Evolutionary conservation across 2,329 filamentous ascomycete genomes (phyloP).

Genomic region (Apiospora marii): DNA sequence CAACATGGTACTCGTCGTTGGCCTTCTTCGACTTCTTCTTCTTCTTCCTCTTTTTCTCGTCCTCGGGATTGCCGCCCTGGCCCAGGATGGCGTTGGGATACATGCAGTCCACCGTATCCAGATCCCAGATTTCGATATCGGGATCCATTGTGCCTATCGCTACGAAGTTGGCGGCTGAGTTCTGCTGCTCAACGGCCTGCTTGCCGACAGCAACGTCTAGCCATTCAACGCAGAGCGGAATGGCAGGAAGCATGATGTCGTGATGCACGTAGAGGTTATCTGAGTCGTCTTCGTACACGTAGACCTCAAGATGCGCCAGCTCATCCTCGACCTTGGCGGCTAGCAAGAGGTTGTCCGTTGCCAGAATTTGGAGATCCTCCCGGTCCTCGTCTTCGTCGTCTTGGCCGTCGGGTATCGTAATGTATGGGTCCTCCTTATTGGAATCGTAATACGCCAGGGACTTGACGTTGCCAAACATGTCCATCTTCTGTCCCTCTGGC

Average conservation of each 20-base stretch:
- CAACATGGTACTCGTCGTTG: conserved; percentile 92
- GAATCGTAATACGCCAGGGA: conserved; percentile 92
- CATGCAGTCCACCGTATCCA: conserved; percentile 96
- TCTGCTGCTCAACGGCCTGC: conserved; percentile 65
- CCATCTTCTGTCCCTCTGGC: conserved; percentile 77
- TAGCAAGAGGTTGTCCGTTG: conserved; percentile 90
- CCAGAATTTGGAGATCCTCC: conserved; percentile 91
- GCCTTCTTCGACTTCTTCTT: conserved; percentile 90
- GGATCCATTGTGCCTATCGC: conserved; percentile 97
- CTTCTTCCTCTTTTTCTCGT: conserved; percentile 78
- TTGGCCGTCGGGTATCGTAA: conserved; percentile 78
- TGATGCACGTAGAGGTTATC: conserved; percentile 99
- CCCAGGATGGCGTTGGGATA: conserved; percentile 97
- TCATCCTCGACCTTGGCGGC: conserved; percentile 97
- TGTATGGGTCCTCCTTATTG: conserved; percentile 95
- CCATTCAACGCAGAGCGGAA: conserved; percentile 96
- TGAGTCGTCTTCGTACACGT: conserved; percentile 93
- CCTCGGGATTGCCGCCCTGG: conserved; percentile 65
- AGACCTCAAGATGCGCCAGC: conserved; percentile 93
- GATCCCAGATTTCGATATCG: conserved; percentile 98
- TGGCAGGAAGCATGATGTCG: conserved; percentile 98
- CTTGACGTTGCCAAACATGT: conserved; percentile 95
- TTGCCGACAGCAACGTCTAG: conserved; percentile 89
- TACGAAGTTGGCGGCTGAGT: conserved; percentile 81
- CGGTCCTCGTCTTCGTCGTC: conserved; percentile 87